Evolutionary conservation across 441 rosid species (phyloP).

Genomic region (Isatis lusitanica): DNA sequence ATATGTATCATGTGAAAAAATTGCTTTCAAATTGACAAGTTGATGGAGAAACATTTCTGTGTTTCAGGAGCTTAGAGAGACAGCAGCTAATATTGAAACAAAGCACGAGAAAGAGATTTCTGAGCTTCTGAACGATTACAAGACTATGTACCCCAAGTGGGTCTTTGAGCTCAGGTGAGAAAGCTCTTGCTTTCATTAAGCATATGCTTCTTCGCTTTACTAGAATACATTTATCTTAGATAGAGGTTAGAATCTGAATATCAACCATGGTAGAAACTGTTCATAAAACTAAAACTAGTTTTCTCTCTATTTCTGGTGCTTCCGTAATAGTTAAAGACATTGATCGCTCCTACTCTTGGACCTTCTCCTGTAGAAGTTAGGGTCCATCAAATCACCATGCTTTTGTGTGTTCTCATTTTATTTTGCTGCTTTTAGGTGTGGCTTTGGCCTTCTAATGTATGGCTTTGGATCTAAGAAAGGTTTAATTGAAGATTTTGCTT

Average conservation of each 20-base stretch:
- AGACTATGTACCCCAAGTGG: slow-evolving; percentile 68
- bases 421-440: slow-evolving; percentile 53
- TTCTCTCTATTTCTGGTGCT: not conserved
- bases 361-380: not conserved
- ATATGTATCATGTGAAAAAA: not conserved
- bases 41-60: not conserved
- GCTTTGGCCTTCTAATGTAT: slow-evolving; percentile 86
- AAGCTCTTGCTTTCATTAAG: not conserved
- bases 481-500: slow-evolving; percentile 84
- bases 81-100: slow-evolving; percentile 52
- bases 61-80: slow-evolving; percentile 69
- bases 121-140: slow-evolving; percentile 60
- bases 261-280: not conserved
- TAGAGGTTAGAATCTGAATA: not conserved
- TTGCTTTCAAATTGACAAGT: not conserved
- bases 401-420: not conserved
- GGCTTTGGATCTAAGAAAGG: slow-evolving; percentile 94
- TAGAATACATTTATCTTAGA: not conserved
- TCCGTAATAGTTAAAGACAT: not conserved
- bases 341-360: not conserved
- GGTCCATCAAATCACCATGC: not conserved
- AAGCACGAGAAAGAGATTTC: slow-evolving; percentile 66
- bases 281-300: not conserved
- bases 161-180: slow-evolving; percentile 70
- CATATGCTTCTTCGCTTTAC: not conserved